These are phyloP conservation scores for Lolium rigidum DNA, from an alignment of 176 grass and related monocot species.

Conservation along the genomic window DNA sequence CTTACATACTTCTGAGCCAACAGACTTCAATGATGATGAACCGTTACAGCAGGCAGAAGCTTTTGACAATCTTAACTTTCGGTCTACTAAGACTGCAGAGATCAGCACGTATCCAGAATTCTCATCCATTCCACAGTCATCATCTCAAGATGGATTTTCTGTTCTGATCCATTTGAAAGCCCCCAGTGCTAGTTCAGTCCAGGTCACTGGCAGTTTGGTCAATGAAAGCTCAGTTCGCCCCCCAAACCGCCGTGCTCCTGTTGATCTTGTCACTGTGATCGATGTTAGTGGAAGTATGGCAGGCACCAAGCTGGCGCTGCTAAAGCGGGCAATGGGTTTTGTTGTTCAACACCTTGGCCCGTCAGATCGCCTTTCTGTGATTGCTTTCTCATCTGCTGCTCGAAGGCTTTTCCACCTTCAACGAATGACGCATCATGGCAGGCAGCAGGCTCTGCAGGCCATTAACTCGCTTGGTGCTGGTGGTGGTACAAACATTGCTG, in stretches of 20 bases:
- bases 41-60: constrained; percentile 51
- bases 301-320: constrained; percentile 81
- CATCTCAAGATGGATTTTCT: constrained; percentile 60
- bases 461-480: constrained; percentile 74
- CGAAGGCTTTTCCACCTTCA: constrained; percentile 75
- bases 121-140: constrained; percentile 57
- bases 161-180: constrained; percentile 83
- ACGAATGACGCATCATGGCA: constrained; percentile 80
- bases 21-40: constrained; percentile 86
- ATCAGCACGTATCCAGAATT: constrained; percentile 79
- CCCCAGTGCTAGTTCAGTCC: constrained; percentile 51
- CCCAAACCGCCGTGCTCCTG: constrained; percentile 64
- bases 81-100: constrained; percentile 56
- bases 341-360: constrained; percentile 92
- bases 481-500: constrained; percentile 91
- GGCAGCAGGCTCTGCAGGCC: constrained; percentile 70
- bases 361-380: constrained; percentile 87
- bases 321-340: constrained; percentile 96
- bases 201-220: constrained; percentile 29
- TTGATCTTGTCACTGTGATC: constrained; percentile 91
- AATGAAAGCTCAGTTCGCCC: constrained; percentile 38
- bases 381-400: constrained; percentile 87
- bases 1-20: constrained; percentile 57
- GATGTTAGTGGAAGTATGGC: constrained; percentile 97
- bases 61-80: constrained; percentile 38